A percentile compares a stretch with the other conserved stretches of the same genome.
phyloP scores from a whole-genome alignment of 1,284 basidiomycete genomes.

The Trametes pubescens region DNA sequence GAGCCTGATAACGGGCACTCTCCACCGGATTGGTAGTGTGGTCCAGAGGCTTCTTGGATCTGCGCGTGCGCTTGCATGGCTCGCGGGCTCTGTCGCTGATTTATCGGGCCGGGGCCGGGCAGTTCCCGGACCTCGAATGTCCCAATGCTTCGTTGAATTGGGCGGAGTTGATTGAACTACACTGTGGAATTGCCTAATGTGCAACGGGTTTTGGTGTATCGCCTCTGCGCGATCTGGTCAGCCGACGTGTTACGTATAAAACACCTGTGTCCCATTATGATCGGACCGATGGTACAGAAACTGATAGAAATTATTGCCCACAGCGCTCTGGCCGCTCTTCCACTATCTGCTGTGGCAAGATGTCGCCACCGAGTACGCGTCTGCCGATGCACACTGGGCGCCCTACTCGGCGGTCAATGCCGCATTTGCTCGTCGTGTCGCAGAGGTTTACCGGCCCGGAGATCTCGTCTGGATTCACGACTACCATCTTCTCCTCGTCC shows the following conservation, averaged over 20 bases:
- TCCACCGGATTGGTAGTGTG: constrained; percentile 23
- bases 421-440: constrained; percentile 84
- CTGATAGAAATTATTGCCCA: constrained; percentile 16
- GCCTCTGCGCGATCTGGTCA: constrained; percentile 16
- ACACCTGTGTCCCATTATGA: neutral
- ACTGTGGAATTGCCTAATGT: constrained; percentile 9
- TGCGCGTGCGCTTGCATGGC: neutral
- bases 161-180: constrained; percentile 1
- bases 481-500: constrained; percentile 94
- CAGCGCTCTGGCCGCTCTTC: constrained; percentile 97
- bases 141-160: constrained; percentile 19
- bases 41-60: constrained; percentile 6
- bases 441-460: constrained; percentile 82
- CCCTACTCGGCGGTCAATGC: constrained; percentile 89
- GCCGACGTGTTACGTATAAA: constrained; percentile 25
- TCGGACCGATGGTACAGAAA: constrained; percentile 3
- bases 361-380: constrained; percentile 81
- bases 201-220: neutral
- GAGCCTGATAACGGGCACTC: constrained; percentile 4
- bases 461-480: constrained; percentile 93
- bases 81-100: constrained; percentile 15
- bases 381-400: constrained; percentile 87
- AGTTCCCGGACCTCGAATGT: constrained; percentile 17
- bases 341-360: constrained; percentile 99
- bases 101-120: constrained; percentile 24